A percentile compares a stretch with the other conserved stretches of the same genome.
Evolutionary conservation across 306 rosid genomes (phyloP).

Genomic region (Alnus rubra): DNA sequence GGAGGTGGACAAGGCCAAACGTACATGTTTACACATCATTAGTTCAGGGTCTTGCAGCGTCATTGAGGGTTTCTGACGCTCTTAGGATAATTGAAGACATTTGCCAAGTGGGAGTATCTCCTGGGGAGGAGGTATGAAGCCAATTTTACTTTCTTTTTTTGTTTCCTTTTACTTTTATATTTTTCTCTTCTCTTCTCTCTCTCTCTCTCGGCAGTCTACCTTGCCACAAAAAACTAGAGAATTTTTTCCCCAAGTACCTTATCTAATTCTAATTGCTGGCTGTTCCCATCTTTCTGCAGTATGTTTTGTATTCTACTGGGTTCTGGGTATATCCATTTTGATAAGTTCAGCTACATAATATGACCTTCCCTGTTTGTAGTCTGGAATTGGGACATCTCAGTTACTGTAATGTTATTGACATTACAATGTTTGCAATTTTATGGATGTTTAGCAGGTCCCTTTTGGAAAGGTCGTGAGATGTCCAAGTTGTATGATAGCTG

Average conservation of each 20-base stretch:
- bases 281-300: not conserved
- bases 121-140: slow-evolving; percentile 79
- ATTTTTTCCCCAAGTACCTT: not conserved
- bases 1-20: slow-evolving; percentile 92
- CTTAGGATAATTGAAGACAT: slow-evolving; percentile 65
- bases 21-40: slow-evolving; percentile 53
- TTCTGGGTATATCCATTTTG: not conserved
- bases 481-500: slow-evolving; percentile 84
- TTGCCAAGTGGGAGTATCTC: slow-evolving; percentile 83
- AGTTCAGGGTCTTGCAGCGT: slow-evolving; percentile 80
- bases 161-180: not conserved
- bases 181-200: too few species aligned
- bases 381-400: slow-evolving; percentile 15
- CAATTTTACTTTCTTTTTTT: not conserved
- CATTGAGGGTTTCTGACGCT: slow-evolving; percentile 89
- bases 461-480: slow-evolving; percentile 94
- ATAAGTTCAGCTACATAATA: slow-evolving; percentile 7
- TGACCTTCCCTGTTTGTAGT: slow-evolving; percentile 17
- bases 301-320: not conserved
- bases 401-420: not conserved
- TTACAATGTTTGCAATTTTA: slow-evolving; percentile 14
- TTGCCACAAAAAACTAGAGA: not conserved
- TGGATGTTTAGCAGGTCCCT: slow-evolving; percentile 60
- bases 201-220: too few species aligned
- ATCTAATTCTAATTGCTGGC: not conserved